Conservation (phyloP, 179 eudicot species). For the Beta lomatogona region DNA sequence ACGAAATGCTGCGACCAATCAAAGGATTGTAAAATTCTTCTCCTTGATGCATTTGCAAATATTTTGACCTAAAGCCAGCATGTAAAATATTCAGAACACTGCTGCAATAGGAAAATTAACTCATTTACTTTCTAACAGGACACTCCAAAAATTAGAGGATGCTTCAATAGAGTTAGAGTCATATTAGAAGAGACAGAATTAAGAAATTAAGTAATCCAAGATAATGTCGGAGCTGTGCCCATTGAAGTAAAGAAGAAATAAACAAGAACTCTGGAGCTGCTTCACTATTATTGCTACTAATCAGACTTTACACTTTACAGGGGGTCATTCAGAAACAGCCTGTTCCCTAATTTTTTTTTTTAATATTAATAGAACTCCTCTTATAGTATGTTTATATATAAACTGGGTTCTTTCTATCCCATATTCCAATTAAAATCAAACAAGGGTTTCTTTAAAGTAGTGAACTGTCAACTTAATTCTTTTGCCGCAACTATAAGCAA, state of each 20-base stretch:
- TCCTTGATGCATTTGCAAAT: conserved; percentile 52
- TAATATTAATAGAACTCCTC: neutral
- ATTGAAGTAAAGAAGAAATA: neutral
- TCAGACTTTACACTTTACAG: neutral
- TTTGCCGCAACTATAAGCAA: neutral
- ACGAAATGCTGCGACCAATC: conserved; percentile 51
- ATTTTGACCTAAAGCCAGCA: conserved; percentile 50
- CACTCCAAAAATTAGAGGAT: too few species aligned
- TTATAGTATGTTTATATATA: neutral
- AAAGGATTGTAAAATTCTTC: conserved; percentile 59
- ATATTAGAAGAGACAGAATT: neutral
- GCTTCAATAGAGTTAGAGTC: neutral
- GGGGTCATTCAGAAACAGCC: too few species aligned
- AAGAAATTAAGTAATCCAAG: neutral
- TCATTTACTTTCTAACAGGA: neutral
- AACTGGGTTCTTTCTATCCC: neutral
- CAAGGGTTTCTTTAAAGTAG: neutral
- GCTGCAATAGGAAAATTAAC: neutral
- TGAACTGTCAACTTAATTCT: neutral
- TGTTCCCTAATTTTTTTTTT: too few species aligned
- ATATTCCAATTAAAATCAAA: neutral
- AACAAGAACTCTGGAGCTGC: neutral
- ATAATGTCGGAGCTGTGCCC: neutral
- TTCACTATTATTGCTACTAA: neutral
- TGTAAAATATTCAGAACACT: conserved; percentile 11